These are phyloP conservation scores for Tephrocybe rancida DNA, from an alignment of 768 basidiomycete species.

Conservation along the genomic window DNA sequence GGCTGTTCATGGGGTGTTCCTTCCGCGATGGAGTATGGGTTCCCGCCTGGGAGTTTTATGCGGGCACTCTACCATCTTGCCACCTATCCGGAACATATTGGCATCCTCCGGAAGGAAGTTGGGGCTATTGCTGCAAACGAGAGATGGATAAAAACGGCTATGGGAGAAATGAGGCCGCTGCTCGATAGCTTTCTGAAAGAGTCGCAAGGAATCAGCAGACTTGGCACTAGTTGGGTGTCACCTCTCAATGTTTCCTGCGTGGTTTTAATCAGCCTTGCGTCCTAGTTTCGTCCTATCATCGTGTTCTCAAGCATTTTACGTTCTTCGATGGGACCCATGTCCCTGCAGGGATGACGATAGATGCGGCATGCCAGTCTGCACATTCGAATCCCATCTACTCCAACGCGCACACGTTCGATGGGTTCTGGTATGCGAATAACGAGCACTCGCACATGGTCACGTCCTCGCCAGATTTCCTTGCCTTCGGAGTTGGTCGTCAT, in stretches of 20 bases:
- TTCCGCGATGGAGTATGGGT: too few species aligned
- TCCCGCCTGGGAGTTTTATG: slow-evolving; percentile 40
- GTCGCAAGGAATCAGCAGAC: slow-evolving; percentile 30
- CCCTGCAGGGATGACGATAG: slow-evolving; percentile 25
- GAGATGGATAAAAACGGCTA: slow-evolving; percentile 35
- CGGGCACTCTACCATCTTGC: slow-evolving; percentile 40
- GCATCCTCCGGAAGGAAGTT: slow-evolving; percentile 44
- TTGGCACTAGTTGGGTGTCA: slow-evolving; percentile 27
- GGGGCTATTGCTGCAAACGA: slow-evolving; percentile 35
- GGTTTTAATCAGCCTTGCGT: not conserved
- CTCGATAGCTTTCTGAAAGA: slow-evolving; percentile 49
- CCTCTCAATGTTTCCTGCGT: not conserved
- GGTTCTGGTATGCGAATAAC: slow-evolving; percentile 41
- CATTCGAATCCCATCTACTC: slow-evolving; percentile 6
- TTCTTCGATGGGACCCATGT: slow-evolving; percentile 28
- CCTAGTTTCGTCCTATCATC: slow-evolving; percentile 22
- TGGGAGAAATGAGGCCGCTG: slow-evolving; percentile 40
- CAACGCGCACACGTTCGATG: slow-evolving; percentile 39
- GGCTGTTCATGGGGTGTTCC: too few species aligned
- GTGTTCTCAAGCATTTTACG: slow-evolving; percentile 19
- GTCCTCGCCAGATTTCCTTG: slow-evolving; percentile 25
- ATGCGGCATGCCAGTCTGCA: slow-evolving; percentile 3
- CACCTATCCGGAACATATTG: slow-evolving; percentile 30
- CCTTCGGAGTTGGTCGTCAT: slow-evolving; percentile 32
- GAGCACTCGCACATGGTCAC: slow-evolving; percentile 36